A percentile compares a stretch with the other conserved stretches of the same genome.
Conservation (phyloP, 441 rosid species). For the Kokia cookei region DNA sequence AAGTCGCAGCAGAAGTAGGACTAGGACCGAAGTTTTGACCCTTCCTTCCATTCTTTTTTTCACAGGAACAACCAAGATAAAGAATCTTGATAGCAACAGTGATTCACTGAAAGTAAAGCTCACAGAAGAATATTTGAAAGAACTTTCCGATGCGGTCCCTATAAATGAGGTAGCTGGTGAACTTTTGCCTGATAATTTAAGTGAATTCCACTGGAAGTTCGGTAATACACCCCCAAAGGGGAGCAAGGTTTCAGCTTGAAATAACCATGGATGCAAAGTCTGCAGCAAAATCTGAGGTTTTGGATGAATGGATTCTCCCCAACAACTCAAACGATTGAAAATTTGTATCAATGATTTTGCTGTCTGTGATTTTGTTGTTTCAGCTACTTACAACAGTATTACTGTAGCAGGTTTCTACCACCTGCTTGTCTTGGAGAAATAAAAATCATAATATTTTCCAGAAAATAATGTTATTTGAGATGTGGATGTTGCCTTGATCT, state of each 20-base stretch:
- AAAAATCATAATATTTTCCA: too few species aligned
- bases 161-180: neutral
- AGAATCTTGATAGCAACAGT: slow-evolving; percentile 22
- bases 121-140: slow-evolving; percentile 24
- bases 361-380: too few species aligned
- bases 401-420: too few species aligned
- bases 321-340: neutral
- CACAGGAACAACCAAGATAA: slow-evolving; percentile 11
- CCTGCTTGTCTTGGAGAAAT: too few species aligned
- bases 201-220: slow-evolving; percentile 10
- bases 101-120: slow-evolving; percentile 23
- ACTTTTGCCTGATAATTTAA: neutral
- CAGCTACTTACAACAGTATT: too few species aligned
- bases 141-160: slow-evolving; percentile 10
- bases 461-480: too few species aligned
- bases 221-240: slow-evolving; percentile 15
- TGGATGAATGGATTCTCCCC: neutral
- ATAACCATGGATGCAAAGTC: neutral
- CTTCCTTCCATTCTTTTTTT: neutral
- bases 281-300: neutral
- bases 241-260: slow-evolving; percentile 2
- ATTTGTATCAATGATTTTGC: neutral
- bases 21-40: neutral
- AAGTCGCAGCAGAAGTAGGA: neutral
- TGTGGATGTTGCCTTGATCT: too few species aligned